phyloP scores from a whole-genome alignment of 805 yeast species.

The Cyberlindnera nakhonratchasimensis region DNA sequence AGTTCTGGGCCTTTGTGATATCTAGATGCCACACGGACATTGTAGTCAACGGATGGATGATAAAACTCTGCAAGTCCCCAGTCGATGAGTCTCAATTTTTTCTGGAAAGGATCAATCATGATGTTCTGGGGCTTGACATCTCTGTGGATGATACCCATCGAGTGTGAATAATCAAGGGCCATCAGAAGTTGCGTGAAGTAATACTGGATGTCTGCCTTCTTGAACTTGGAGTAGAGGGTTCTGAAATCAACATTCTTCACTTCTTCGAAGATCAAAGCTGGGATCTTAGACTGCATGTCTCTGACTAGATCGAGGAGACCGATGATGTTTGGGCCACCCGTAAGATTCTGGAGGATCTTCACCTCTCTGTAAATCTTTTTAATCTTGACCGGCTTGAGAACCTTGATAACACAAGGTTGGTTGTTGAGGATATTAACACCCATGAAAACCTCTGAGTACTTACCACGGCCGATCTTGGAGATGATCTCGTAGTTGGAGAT shows the following conservation, averaged over 20 bases:
- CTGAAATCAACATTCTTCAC: slow-evolving; percentile 83
- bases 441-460: slow-evolving; percentile 91
- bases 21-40: slow-evolving; percentile 90
- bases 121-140: slow-evolving; percentile 96
- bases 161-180: slow-evolving; percentile 87
- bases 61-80: slow-evolving; percentile 97
- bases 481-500: slow-evolving; percentile 68
- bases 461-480: slow-evolving; percentile 85
- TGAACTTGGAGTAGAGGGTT: slow-evolving; percentile 72
- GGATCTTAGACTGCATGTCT: slow-evolving; percentile 76
- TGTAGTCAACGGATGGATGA: slow-evolving; percentile 84
- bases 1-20: slow-evolving; percentile 93
- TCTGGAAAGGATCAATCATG: slow-evolving; percentile 82
- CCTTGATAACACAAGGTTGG: slow-evolving; percentile 75
- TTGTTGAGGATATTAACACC: slow-evolving; percentile 69
- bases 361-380: slow-evolving; percentile 90
- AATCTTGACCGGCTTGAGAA: slow-evolving; percentile 87
- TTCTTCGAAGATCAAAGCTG: slow-evolving; percentile 83
- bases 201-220: slow-evolving; percentile 71
- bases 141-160: slow-evolving; percentile 94
- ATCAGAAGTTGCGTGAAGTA: slow-evolving; percentile 77
- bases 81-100: slow-evolving; percentile 75
- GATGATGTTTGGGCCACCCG: slow-evolving; percentile 81
- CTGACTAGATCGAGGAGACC: slow-evolving; percentile 76
- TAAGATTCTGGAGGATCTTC: slow-evolving; percentile 77